phyloP scores from a whole-genome alignment of 441 rosid species.

The Gossypium laxum region DNA sequence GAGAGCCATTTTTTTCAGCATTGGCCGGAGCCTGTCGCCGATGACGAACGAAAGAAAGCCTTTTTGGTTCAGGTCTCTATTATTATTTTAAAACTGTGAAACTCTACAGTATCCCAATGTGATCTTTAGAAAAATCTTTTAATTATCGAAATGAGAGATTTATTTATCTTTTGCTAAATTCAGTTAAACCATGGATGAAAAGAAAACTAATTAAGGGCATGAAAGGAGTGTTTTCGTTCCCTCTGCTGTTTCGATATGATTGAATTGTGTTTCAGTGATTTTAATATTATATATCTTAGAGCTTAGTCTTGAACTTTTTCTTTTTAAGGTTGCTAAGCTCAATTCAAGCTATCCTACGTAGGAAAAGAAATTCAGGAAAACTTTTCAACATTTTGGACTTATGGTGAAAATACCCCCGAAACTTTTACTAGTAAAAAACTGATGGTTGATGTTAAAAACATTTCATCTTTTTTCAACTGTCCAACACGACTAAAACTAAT shows the following conservation, averaged over 20 bases:
- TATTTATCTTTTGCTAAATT: background rate
- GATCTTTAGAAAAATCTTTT: background rate
- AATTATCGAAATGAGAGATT: background rate
- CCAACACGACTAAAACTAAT: too few relatives aligned
- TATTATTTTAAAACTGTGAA: background rate
- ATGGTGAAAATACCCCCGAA: too few relatives aligned
- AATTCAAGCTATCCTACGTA: conserved; percentile 59
- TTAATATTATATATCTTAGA: background rate
- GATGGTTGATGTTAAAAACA: too few relatives aligned
- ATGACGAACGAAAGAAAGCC: background rate
- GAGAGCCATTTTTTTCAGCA: background rate
- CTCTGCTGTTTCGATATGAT: background rate
- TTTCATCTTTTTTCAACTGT: too few relatives aligned
- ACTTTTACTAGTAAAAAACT: too few relatives aligned
- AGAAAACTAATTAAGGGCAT: background rate
- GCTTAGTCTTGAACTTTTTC: background rate
- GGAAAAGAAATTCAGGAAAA: too few relatives aligned
- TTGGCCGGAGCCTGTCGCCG: conserved; percentile 2
- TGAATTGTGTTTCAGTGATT: background rate
- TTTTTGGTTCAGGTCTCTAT: background rate
- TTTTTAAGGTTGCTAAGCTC: conserved; percentile 48
- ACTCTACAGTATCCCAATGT: background rate
- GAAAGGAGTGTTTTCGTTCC: background rate
- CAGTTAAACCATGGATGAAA: background rate
- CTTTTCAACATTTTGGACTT: too few relatives aligned